These are phyloP conservation scores for Bodo saltans DNA, from an alignment of 78 protist species.

Conservation along the genomic window DNA sequence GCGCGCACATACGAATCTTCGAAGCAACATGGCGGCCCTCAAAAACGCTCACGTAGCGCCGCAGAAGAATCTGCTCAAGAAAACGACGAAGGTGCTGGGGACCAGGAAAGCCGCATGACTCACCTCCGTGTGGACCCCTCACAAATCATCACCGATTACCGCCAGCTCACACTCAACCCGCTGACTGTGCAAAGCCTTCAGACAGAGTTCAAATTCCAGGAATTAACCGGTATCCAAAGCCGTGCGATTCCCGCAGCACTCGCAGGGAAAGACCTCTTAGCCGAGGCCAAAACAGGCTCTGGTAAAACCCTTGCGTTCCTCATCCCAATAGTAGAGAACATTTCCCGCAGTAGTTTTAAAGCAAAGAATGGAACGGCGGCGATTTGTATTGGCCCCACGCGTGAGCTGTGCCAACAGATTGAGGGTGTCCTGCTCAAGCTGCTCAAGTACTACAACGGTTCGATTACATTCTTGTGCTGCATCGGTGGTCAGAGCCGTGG, in stretches of 20 bases:
- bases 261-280: constrained; percentile 87
- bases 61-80: no score
- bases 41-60: no score
- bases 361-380: constrained; percentile 84
- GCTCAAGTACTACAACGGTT: constrained; percentile 3
- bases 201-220: constrained; percentile 39
- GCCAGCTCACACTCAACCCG: constrained; percentile 11
- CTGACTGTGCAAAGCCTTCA: not conserved
- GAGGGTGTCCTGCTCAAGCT: constrained; percentile 49
- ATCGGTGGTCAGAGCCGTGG: constrained; percentile 89
- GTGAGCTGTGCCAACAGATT: constrained; percentile 93
- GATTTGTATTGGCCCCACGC: constrained; percentile 77
- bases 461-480: constrained; percentile 83
- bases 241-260: constrained; percentile 78
- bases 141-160: no score
- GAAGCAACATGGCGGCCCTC: no score
- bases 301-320: constrained; percentile 96
- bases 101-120: no score
- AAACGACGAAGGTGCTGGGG: no score
- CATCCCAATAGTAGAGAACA: constrained; percentile 90
- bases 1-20: no score
- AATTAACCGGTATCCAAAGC: constrained; percentile 87
- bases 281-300: constrained; percentile 90
- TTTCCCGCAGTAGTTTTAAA: constrained; percentile 53
- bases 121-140: no score